Base-by-base conservation (phyloP, 352 stramenopile genomes). In the Phytophthora melonis region DNA sequence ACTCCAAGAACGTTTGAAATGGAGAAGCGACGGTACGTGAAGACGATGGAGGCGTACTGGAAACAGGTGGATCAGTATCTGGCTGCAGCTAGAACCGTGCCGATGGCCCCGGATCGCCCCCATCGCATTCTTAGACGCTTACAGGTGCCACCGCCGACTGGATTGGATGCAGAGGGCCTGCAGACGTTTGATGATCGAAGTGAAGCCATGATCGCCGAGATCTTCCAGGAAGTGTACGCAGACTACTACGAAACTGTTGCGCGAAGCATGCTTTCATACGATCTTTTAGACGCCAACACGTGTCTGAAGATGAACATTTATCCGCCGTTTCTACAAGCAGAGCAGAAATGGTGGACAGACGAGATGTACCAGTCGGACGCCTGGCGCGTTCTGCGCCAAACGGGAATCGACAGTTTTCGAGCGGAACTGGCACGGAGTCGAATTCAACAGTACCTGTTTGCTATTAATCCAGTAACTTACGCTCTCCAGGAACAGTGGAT, bases 401-500 rank as follows among this genome's bases (percentile, higher is more conserved):
- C 94, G 3, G 88, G 86, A 2, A 69, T 98, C 8, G 76, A 94
- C 32, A 74, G 55, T 19, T 65, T 78, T 13, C 76, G 81, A 39
- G 70, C 91, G 36, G 80, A 84, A 9, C 25, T 81, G 8, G 72
- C 84, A 18, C 78, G 80, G 25, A 71, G 80, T 23, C 65, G 77
- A 43, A 74, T 91, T 0, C 81, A 86, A 25, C 80, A 92, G 58
- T 79, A 66, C 23, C 75, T 93, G 53, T 96, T 85, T 67, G 81
- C 83, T 34, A 87, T 89, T 25, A 93, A 98, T 50, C 83, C 86
- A 0, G 87, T 98, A 19, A 92, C 95, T 19, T 89, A 91, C 54
- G 90, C 94, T 13, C 78, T 98, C 0, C 91, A 98, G 47, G 82
- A 96, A 52, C 88, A 98, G 25, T 98, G 93, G 93, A 65, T 95